Percentiles rank a stretch among this genome's conserved stretches.
phyloP scores from a whole-genome alignment of 768 basidiomycete genomes.

The Pleurotus djamor region DNA sequence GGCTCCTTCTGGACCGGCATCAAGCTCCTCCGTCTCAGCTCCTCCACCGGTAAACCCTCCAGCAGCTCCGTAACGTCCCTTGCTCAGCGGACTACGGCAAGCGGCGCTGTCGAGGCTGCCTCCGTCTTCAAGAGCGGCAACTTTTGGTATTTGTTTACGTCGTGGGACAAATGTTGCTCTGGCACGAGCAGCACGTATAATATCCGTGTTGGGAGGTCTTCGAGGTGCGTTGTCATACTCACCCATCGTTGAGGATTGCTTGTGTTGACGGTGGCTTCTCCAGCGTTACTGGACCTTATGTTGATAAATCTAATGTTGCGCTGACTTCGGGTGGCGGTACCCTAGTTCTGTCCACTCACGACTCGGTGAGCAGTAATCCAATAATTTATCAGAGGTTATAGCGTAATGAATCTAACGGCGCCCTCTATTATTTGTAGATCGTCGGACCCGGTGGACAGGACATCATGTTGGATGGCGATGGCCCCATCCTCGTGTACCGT shows the following conservation, averaged over 20 bases:
- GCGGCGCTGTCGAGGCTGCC: constrained; percentile 49
- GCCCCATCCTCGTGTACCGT: constrained; percentile 24
- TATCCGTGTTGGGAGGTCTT: constrained; percentile 53
- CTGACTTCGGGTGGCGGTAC: constrained; percentile 51
- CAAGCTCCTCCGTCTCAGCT: constrained; percentile 33
- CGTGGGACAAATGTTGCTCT: constrained; percentile 52
- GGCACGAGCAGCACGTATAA: constrained; percentile 56
- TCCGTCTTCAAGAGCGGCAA: constrained; percentile 38
- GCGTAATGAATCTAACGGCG: background rate
- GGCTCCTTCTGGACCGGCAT: constrained; percentile 61
- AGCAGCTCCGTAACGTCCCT: constrained; percentile 37
- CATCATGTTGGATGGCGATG: constrained; percentile 25
- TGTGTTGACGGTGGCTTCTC: background rate
- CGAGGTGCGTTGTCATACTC: constrained; percentile 25
- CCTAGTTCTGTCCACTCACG: constrained; percentile 43
- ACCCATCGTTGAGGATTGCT: background rate
- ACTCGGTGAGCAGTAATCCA: constrained; percentile 25
- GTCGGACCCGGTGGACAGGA: constrained; percentile 57
- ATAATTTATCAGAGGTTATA: background rate
- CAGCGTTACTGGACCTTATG: constrained; percentile 42
- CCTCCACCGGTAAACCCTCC: constrained; percentile 39
- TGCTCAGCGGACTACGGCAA: constrained; percentile 39
- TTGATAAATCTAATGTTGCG: constrained; percentile 43
- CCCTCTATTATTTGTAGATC: constrained; percentile 26
- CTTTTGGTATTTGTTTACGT: constrained; percentile 55